Evolutionary conservation across 169 alveolate genomes (phyloP).

Genomic region (Theileria equi): DNA sequence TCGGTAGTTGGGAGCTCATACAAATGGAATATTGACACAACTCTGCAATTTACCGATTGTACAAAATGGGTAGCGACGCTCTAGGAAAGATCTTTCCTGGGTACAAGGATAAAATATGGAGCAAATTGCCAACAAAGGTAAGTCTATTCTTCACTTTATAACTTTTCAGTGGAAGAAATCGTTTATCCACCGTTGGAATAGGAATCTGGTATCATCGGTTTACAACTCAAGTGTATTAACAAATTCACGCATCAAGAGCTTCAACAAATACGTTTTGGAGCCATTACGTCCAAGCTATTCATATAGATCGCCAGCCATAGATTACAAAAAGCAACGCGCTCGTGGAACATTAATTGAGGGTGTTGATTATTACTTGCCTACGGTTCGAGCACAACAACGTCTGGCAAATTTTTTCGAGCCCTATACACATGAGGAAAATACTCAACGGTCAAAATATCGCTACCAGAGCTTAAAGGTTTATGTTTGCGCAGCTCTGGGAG

Average conservation of each 20-base stretch:
- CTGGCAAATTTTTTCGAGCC: slow-evolving; percentile 79
- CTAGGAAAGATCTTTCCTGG: slow-evolving; percentile 83
- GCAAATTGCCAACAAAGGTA: slow-evolving; percentile 78
- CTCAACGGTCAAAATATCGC: slow-evolving; percentile 72
- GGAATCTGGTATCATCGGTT: slow-evolving; percentile 59
- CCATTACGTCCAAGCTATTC: slow-evolving; percentile 72
- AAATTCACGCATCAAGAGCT: slow-evolving; percentile 68
- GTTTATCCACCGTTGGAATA: slow-evolving; percentile 78
- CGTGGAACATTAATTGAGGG: slow-evolving; percentile 85
- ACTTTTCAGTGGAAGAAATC: slow-evolving; percentile 55
- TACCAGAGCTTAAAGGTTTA: slow-evolving; percentile 80
- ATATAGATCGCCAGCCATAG: slow-evolving; percentile 74
- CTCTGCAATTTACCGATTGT: no score
- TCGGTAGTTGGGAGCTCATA: no score
- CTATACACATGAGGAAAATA: slow-evolving; percentile 79
- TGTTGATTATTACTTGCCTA: slow-evolving; percentile 78
- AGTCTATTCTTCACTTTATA: slow-evolving; percentile 18
- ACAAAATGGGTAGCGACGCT: slow-evolving; percentile 83
- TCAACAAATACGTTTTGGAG: slow-evolving; percentile 72
- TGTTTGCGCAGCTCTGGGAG: slow-evolving; percentile 79
- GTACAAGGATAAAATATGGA: slow-evolving; percentile 82
- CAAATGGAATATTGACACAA: no score
- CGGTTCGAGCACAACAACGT: slow-evolving; percentile 73
- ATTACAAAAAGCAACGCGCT: slow-evolving; percentile 80
- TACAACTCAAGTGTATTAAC: slow-evolving; percentile 65